Evolutionary conservation across 768 basidiomycete species (phyloP).

Genomic region (Tulasnella sp.): DNA sequence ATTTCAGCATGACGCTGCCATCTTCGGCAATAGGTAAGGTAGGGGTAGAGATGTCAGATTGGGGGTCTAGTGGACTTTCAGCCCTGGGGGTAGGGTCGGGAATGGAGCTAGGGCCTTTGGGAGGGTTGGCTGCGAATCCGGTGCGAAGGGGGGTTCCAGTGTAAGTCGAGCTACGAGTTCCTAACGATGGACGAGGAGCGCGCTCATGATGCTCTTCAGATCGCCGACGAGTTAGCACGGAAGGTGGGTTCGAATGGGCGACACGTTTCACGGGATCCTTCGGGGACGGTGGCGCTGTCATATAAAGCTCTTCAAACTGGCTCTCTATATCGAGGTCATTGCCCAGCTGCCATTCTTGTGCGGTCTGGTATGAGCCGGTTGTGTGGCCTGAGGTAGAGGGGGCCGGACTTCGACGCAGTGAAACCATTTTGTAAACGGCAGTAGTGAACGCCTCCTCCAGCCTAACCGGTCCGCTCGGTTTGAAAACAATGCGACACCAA

Average conservation of each 20-base stretch:
- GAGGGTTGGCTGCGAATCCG: neutral
- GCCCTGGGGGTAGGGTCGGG: neutral
- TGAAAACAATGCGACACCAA: constrained; percentile 80
- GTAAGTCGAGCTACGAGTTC: constrained; percentile 38
- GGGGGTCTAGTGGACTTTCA: neutral
- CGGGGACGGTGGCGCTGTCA: neutral
- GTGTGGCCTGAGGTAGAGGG: neutral
- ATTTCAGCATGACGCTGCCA: constrained; percentile 59
- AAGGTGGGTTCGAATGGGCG: neutral
- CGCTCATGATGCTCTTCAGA: constrained; percentile 36
- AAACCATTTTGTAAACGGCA: constrained; percentile 38
- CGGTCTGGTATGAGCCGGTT: neutral
- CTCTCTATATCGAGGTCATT: neutral
- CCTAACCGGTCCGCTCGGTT: constrained; percentile 76
- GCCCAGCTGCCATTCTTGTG: neutral
- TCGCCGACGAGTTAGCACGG: constrained; percentile 31
- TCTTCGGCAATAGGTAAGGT: constrained; percentile 28
- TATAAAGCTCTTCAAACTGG: neutral
- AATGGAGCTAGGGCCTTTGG: neutral
- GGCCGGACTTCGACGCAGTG: constrained; percentile 11
- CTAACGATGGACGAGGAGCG: constrained; percentile 39
- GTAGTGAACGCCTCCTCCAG: constrained; percentile 52
- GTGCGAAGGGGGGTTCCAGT: constrained; percentile 19
- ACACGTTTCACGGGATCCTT: neutral
- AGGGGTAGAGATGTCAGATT: neutral